Evolutionary conservation across 139 green algal species (phyloP), one percentile per base, ranked within the genome.

Genomic region (Picochlorum costavermella): DNA sequence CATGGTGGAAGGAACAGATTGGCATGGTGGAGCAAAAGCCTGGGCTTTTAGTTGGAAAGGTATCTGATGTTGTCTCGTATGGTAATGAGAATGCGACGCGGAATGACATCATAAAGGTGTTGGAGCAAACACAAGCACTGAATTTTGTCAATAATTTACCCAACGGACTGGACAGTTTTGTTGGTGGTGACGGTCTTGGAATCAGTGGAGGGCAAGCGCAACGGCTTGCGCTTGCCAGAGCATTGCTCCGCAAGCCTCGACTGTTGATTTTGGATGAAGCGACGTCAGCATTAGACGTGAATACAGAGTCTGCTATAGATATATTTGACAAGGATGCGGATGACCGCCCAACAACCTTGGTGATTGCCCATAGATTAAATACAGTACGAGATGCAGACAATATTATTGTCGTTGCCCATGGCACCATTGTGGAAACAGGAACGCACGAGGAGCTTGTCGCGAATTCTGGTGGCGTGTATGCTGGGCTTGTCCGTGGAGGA

Each of bases 211-310:
- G 82, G 17, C 81, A 89, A 68, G 77, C 72, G 69, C 81, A 90
- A 64, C 68, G 84, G n/a, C 81, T 90, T 20, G 84, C 84, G 28
- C 86, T 90, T 16, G 84, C 84, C 25, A 71, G 84, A 5, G 84
- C 84, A 0, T 57, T 90, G 20, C 60, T 90, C 16, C 46, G 60
- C 14, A 69, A 80, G 29, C 84, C 84, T 12, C 33, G 31, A 26
- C 25, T 79, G 16, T 62, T 90, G 25, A 65, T 90, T 6, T 61
- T 90, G 28, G 84, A 90, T 64, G 84, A 90, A 67, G 84, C 84
- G 16, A 90, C 84, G 2, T 80, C 67, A 1, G 84, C 81, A 9
- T 64, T 90, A 48, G 84, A 90, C 50, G 77, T 74, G 12, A 45
- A 53, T 17, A 74, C 72, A 9, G 72, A 74, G 60, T 44, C 31